Conservation (phyloP, 257 asterid species). For the Jacaranda mimosifolia region DNA sequence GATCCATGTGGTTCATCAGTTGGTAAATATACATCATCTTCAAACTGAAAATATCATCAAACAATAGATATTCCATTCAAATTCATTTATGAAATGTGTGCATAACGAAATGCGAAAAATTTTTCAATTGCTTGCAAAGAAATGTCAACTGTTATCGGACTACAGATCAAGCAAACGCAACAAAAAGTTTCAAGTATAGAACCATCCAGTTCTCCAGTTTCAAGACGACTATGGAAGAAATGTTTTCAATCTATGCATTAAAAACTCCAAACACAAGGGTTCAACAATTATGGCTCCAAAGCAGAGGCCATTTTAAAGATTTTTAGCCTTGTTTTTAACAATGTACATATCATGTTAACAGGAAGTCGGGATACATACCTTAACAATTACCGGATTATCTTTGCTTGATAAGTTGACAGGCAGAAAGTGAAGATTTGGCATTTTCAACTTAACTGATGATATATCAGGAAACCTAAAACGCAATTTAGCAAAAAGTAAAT, state of each 20-base stretch:
- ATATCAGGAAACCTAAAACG: conserved; percentile 83
- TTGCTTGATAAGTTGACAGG: conserved; percentile 92
- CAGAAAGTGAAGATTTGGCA: conserved; percentile 96
- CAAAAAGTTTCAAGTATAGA: too few species aligned
- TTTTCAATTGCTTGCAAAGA: too few species aligned
- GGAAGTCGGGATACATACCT: conserved; percentile 57
- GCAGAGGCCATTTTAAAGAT: too few species aligned
- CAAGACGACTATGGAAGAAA: neutral
- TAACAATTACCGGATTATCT: conserved; percentile 74
- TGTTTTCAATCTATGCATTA: neutral
- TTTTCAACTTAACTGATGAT: conserved; percentile 67
- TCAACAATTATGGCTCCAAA: too few species aligned
- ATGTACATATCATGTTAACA: neutral
- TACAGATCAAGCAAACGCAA: too few species aligned
- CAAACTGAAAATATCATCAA: conserved; percentile 64
- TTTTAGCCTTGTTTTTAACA: neutral
- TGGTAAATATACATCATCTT: conserved; percentile 86
- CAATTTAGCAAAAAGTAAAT: conserved; percentile 29
- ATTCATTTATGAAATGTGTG: too few species aligned
- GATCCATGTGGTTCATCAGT: conserved; percentile 97
- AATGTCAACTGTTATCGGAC: too few species aligned
- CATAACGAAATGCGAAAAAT: too few species aligned
- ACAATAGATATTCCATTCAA: neutral
- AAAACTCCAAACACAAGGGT: neutral
- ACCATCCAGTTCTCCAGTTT: too few species aligned